Percentiles rank a stretch among this genome's conserved stretches.
Evolutionary conservation across 2,329 filamentous ascomycete genomes (phyloP).

Genomic region (Coleophoma eucalyptorum): DNA sequence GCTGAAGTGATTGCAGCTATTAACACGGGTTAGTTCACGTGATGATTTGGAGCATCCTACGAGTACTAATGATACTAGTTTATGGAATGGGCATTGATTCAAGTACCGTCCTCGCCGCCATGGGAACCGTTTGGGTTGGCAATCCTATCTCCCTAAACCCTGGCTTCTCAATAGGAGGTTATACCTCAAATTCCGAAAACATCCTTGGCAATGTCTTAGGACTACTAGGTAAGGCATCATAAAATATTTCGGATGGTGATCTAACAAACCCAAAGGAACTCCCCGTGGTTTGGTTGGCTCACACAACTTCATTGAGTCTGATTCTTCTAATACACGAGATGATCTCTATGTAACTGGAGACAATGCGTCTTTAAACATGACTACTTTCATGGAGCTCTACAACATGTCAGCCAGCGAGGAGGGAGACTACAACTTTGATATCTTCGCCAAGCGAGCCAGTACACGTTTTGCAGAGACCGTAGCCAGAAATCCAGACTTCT

Average conservation of each 20-base stretch:
- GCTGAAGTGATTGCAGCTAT: constrained; percentile 25
- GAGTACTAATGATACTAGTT: constrained; percentile 23
- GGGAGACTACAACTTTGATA: constrained; percentile 13
- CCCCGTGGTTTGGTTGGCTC: constrained; percentile 17
- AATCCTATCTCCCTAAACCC: constrained; percentile 38
- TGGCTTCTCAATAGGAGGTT: constrained; percentile 38
- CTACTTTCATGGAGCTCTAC: constrained; percentile 41
- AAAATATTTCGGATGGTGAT: constrained; percentile 36
- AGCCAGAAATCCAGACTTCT: constrained; percentile 46
- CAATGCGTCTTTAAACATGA: constrained; percentile 44
- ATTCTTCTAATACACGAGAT: constrained; percentile 17
- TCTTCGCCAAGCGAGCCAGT: constrained; percentile 17
- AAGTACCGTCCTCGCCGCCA: constrained; percentile 33
- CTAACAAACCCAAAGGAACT: constrained; percentile 38
- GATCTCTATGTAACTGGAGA: constrained; percentile 28
- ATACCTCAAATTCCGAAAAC: constrained; percentile 1
- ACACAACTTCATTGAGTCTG: constrained; percentile 21
- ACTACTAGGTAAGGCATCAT: constrained; percentile 26
- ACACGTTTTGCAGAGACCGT: constrained; percentile 41
- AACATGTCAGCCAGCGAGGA: constrained; percentile 28
- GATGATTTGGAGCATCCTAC: not conserved
- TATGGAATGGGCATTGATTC: constrained; percentile 41
- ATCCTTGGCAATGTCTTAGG: constrained; percentile 32
- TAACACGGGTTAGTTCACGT: constrained; percentile 23
- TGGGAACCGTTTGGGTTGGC: constrained; percentile 39